A percentile compares a stretch with the other conserved stretches of the same genome.
These are phyloP conservation scores for Spinacia oleracea DNA, from an alignment of 179 eudicot species.

Conservation along the genomic window DNA sequence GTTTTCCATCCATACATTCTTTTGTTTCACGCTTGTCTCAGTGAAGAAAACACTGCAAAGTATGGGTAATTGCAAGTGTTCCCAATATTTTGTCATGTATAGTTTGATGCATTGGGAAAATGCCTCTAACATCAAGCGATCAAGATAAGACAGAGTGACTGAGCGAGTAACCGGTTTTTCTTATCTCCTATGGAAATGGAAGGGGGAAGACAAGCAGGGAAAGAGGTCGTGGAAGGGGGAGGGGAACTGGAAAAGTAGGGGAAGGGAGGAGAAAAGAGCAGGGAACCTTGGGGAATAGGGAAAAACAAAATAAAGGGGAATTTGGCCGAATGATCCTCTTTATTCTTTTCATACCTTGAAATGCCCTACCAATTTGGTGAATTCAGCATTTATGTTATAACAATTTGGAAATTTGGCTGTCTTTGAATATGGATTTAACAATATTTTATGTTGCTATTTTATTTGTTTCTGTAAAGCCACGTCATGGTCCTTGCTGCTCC, in stretches of 20 bases:
- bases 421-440: too few relatives aligned
- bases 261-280: neutral
- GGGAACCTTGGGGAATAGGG: too few relatives aligned
- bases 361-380: too few relatives aligned
- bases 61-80: neutral
- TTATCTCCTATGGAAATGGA: neutral
- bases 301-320: neutral
- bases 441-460: neutral
- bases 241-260: neutral
- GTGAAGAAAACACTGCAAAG: neutral
- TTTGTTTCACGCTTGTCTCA: neutral
- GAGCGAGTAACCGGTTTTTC: neutral
- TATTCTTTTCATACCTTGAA: neutral
- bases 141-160: neutral
- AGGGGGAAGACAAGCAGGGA: neutral
- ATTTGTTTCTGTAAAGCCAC: neutral
- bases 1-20: neutral
- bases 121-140: neutral
- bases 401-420: too few relatives aligned
- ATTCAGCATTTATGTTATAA: too few relatives aligned
- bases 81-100: too few relatives aligned
- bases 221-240: neutral
- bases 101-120: neutral
- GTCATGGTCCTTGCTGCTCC: slow-evolving; percentile 20
- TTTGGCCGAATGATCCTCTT: neutral